Conservation (phyloP, 176 grass and related monocot genomes). For the Aegilops tauschii region DNA sequence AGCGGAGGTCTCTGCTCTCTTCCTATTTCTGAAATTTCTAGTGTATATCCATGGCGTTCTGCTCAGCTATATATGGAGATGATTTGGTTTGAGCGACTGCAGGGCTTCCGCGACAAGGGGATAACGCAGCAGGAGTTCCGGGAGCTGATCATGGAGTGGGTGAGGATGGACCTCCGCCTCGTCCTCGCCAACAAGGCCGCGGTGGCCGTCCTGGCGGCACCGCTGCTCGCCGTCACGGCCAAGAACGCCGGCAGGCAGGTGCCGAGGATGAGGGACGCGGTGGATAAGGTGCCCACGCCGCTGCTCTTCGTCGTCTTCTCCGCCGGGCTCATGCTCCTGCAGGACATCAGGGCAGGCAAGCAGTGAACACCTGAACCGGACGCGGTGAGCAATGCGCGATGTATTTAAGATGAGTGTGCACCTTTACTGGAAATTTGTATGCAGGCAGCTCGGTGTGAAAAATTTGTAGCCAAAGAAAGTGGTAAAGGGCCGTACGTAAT, state of each 20-base stretch:
- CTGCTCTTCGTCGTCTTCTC: constrained; percentile 58
- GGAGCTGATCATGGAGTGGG: constrained; percentile 56
- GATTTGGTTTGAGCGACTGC: neutral
- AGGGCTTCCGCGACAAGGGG: constrained; percentile 3
- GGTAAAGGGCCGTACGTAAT: neutral
- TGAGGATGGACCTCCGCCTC: constrained; percentile 44
- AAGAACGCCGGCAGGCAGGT: constrained; percentile 51
- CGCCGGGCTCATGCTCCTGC: constrained; percentile 50
- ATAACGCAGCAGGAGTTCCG: constrained; percentile 43
- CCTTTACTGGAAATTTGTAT: neutral
- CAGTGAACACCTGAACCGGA: neutral
- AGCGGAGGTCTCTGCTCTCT: constrained; percentile 29
- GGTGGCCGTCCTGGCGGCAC: constrained; percentile 50
- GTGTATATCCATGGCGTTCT: neutral
- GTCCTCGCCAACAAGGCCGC: constrained; percentile 58
- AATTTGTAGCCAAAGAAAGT: neutral
- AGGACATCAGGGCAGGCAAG: constrained; percentile 34
- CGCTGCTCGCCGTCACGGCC: constrained; percentile 45
- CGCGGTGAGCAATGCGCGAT: neutral
- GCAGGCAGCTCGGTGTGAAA: neutral
- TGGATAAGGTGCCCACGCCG: constrained; percentile 69
- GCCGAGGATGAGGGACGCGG: constrained; percentile 39
- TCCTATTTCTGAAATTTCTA: neutral
- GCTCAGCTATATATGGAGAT: neutral
- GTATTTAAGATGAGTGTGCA: neutral